These are phyloP conservation scores for Umbelopsis vinacea DNA, from an alignment of 192 early-diverging fungal species.

Conservation along the genomic window DNA sequence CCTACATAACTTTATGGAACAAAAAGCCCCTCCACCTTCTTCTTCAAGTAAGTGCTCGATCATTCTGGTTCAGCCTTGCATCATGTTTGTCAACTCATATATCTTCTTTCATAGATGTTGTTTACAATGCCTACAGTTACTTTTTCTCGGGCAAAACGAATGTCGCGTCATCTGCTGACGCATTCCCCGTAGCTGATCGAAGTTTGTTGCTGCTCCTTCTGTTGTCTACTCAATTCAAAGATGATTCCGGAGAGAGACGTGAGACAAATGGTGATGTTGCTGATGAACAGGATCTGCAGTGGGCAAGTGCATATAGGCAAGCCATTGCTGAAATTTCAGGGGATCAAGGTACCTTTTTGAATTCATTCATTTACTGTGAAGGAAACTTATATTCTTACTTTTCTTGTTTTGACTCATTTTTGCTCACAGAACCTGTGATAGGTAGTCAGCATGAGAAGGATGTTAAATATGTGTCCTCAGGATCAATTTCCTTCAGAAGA, in stretches of 20 bases:
- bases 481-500: constrained; percentile 34
- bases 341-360: constrained; percentile 29
- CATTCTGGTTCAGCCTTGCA: not conserved
- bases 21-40: constrained; percentile 47
- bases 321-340: constrained; percentile 33
- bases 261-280: not conserved
- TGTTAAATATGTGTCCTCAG: not conserved
- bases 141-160: constrained; percentile 58
- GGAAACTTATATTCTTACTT: too few species aligned
- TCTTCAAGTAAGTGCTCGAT: constrained; percentile 42
- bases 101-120: constrained; percentile 48
- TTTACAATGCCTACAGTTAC: constrained; percentile 72
- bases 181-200: constrained; percentile 64
- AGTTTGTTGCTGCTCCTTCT: constrained; percentile 65
- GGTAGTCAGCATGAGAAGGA: not conserved
- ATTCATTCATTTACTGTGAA: not conserved
- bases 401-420: too few species aligned
- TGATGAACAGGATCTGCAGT: constrained; percentile 6
- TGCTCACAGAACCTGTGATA: not conserved
- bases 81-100: constrained; percentile 16
- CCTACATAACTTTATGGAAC: constrained; percentile 56
- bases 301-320: constrained; percentile 24
- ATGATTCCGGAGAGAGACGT: not conserved
- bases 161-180: constrained; percentile 42
- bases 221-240: constrained; percentile 49